Base-by-base conservation (phyloP, 1,284 basidiomycete genomes). In the Termitomyces sp. region DNA sequence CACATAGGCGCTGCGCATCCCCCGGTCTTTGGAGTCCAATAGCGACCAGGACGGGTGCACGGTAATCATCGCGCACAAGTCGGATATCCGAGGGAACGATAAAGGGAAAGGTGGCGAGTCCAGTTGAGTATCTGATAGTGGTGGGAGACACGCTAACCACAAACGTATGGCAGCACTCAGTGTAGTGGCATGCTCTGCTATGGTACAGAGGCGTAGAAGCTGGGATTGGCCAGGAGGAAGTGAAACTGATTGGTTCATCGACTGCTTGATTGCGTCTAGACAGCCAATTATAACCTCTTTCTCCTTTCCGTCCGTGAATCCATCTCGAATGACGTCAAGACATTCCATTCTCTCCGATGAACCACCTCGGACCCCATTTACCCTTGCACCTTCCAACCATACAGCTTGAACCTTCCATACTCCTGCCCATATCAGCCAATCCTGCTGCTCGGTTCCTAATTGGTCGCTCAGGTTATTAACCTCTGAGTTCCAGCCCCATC, bases 401-500 rank as follows among this genome's bases (percentile, higher is more conserved):
- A 83, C 84, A 0, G 85, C 76, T 21, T 79, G 69, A 5, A 75
- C 75, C 28, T 73, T 68, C 84, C 85, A 90, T 1, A 83, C 58
- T 1, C 77, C 75, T 0, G 68, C 70, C 78, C 81, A 77, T 8
- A 67, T 62, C 7, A 50, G 56, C 68, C 70, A 73, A 49, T 71
- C 66, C 30, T 61, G 59, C 21, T 67, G 63, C 5, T 60, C 59
- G n/a, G 52, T 56, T 15, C 61, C 65, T 8, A 76, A 57, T 36
- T 63, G 63, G 15, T 55, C 61, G 13, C 73, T 67, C n/a, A 76
- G 58, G 17, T 65, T 67, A 9, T 81, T 61, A 1, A 86, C 68
- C 44, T 90, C 84, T 1, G 78, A 75, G 12, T 71, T 76, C 92
- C 92, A 96, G 0, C 79, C 82, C 80, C 88, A 88, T 1, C 82